A percentile compares a stretch with the other conserved stretches of the same genome.
Evolutionary conservation across 768 basidiomycete genomes (phyloP).

Genomic region (Omphalotus guepiniiformis): DNA sequence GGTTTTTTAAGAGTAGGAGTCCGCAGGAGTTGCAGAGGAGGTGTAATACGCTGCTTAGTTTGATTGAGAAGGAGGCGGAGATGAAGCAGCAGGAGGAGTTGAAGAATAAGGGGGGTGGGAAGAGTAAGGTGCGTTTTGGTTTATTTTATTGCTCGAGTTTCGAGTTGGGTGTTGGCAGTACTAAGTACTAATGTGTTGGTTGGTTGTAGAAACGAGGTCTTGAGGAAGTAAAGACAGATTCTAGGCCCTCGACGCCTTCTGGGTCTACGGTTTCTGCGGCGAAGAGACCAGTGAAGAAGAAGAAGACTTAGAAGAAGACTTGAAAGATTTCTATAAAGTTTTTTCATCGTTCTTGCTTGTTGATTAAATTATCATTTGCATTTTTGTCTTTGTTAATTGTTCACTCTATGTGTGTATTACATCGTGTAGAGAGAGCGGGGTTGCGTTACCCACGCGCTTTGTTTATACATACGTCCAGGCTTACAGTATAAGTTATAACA

Average conservation of each 20-base stretch:
- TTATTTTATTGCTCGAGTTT: background rate
- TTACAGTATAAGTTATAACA: too few relatives aligned
- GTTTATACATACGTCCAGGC: too few relatives aligned
- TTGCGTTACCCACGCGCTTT: too few relatives aligned
- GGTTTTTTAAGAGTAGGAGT: conserved; percentile 95
- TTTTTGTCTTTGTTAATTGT: too few relatives aligned
- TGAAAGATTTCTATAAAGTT: too few relatives aligned
- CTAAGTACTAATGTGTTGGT: background rate
- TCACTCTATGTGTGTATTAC: too few relatives aligned
- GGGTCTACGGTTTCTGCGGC: conserved; percentile 39
- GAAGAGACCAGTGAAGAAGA: conserved; percentile 65
- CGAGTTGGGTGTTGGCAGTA: background rate
- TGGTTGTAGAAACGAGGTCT: conserved; percentile 61
- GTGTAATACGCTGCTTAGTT: conserved; percentile 80
- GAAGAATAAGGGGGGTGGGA: conserved; percentile 49
- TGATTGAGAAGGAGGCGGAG: conserved; percentile 93
- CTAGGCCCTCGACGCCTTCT: conserved; percentile 59
- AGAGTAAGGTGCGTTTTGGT: conserved; percentile 54
- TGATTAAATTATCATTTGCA: too few relatives aligned
- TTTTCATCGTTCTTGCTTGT: too few relatives aligned
- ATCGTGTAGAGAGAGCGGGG: too few relatives aligned
- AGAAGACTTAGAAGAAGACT: conserved; percentile 53
- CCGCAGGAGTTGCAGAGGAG: conserved; percentile 85
- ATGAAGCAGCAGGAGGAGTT: conserved; percentile 62
- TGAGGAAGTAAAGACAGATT: conserved; percentile 59